Evolutionary conservation across 2,329 filamentous ascomycete genomes (phyloP).

Genomic region (Clarireedia paspali): DNA sequence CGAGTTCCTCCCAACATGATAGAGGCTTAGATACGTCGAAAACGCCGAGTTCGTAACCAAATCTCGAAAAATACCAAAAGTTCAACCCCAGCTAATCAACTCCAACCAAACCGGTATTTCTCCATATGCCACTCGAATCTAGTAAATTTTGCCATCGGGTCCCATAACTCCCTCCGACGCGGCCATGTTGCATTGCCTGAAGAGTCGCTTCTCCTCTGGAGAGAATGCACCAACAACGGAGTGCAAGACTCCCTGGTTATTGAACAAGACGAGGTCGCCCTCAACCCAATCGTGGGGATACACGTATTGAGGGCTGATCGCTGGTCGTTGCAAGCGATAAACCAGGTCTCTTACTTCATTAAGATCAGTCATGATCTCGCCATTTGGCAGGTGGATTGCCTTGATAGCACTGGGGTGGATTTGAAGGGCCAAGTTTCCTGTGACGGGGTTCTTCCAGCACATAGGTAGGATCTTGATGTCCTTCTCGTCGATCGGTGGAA

Average conservation of each 20-base stretch:
- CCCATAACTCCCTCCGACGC: slow-evolving; percentile 40
- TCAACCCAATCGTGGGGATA: slow-evolving; percentile 73
- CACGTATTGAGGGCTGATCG: slow-evolving; percentile 59
- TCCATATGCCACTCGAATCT: neutral
- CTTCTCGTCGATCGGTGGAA: slow-evolving; percentile 56
- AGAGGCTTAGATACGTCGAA: slow-evolving; percentile 29
- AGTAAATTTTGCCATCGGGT: slow-evolving; percentile 28
- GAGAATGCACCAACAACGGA: slow-evolving; percentile 68
- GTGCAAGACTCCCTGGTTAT: slow-evolving; percentile 69
- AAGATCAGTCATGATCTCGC: slow-evolving; percentile 62
- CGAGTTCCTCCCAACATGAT: slow-evolving; percentile 24
- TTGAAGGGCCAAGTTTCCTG: slow-evolving; percentile 61
- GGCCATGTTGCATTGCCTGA: slow-evolving; percentile 75
- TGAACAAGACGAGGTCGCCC: slow-evolving; percentile 70
- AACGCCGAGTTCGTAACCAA: slow-evolving; percentile 28
- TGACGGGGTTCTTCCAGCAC: slow-evolving; percentile 70
- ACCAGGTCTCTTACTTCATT: slow-evolving; percentile 59
- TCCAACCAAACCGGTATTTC: slow-evolving; percentile 1
- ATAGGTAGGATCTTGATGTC: slow-evolving; percentile 69
- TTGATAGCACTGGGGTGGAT: slow-evolving; percentile 66
- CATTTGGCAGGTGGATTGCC: slow-evolving; percentile 59
- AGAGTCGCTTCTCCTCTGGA: slow-evolving; percentile 65
- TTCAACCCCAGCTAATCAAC: neutral
- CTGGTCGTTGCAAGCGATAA: slow-evolving; percentile 64
- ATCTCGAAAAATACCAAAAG: neutral